Conservation (phyloP, 2,329 filamentous ascomycete genomes). For the Colletotrichum liriopes region DNA sequence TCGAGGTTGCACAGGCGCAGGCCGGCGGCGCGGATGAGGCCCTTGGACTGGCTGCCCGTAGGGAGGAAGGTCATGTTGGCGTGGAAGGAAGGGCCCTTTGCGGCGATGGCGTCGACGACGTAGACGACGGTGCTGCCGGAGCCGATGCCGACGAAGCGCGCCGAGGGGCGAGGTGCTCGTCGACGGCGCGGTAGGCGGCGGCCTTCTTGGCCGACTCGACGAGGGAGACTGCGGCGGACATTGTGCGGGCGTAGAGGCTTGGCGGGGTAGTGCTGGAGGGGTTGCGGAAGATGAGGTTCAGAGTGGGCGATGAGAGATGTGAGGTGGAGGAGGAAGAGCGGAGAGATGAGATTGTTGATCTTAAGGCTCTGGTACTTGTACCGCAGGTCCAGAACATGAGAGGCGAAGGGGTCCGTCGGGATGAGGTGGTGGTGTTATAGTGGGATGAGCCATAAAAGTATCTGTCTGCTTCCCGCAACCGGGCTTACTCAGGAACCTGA, state of each 20-base stretch:
- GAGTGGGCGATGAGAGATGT: conserved; percentile 40
- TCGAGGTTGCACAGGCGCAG: conserved; percentile 85
- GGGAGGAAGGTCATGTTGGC: conserved; percentile 86
- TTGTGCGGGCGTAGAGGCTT: conserved; percentile 46
- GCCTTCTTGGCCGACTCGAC: conserved; percentile 83
- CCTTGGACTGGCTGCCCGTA: conserved; percentile 91
- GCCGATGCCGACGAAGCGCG: conserved; percentile 82
- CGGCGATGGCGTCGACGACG: conserved; percentile 85
- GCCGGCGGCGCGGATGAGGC: conserved; percentile 85
- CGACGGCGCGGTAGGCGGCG: conserved; percentile 81
- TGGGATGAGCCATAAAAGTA: conserved; percentile 41
- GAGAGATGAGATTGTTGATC: conserved; percentile 29
- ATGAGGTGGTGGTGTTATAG: conserved; percentile 36
- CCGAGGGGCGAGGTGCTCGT: conserved; percentile 77
- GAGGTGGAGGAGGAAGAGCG: conserved; percentile 1
- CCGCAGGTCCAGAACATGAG: conserved; percentile 32
- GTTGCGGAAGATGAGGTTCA: conserved; percentile 2
- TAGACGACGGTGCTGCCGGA: conserved; percentile 88
- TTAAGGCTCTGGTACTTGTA: conserved; percentile 21
- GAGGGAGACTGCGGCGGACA: conserved; percentile 58
- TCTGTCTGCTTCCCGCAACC: conserved; percentile 9
- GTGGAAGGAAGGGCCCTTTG: conserved; percentile 69
- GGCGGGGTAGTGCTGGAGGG: neutral
- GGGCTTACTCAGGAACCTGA: conserved; percentile 40
- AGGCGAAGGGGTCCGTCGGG: conserved; percentile 5